Base-by-base conservation (phyloP, 345 rosid species). In the Gossypium bickii region DNA sequence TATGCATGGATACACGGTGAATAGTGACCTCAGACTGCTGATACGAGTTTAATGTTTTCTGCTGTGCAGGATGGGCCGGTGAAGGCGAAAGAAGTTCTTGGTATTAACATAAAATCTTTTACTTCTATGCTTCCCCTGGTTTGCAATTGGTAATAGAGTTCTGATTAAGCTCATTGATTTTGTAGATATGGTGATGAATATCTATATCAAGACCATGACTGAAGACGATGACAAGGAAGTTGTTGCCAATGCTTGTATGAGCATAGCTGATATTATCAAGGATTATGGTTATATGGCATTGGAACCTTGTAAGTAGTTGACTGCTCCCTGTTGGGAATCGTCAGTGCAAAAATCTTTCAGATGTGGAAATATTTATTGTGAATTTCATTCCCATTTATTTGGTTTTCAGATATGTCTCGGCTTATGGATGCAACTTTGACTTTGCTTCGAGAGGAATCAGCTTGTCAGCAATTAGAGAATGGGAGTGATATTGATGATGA, bases 211-310 rank as follows among this genome's bases (percentile, higher is more conserved):
- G 81, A 80, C 89, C 63, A 93, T 96, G 95, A 83, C 86, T 49
- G 93, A 90, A 18, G 99, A 93, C 88, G 97, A 90, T 55, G 98
- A 96, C 87, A 96, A 90, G 86, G 98, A 92, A 84, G 98, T 93
- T 58, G 99, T 96, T 74, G 97, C 98, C 74, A 90, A 93, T 83
- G 95, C 93, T 83, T 96, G 98, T 85, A 87, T 85, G 84, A 89
- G 92, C 76, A 71, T 88, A 74, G 97, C 91, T 57, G 98, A 93
- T 75, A 93, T 93, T 68, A 77, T 86, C 78, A 90, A 92, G 80
- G 99, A 93, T 74, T 93, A 85, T 87, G 93, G 99, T 56, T 93
- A 81, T 17, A 16, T 79, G 71, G 92, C 88, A 64, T 60, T 96
- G 77, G 97, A 96, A 82, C 90, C 92, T 78, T 96, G 99, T 96